Conservation (phyloP, 2,329 filamentous ascomycete species). For the Ophiostoma fasciatum region DNA sequence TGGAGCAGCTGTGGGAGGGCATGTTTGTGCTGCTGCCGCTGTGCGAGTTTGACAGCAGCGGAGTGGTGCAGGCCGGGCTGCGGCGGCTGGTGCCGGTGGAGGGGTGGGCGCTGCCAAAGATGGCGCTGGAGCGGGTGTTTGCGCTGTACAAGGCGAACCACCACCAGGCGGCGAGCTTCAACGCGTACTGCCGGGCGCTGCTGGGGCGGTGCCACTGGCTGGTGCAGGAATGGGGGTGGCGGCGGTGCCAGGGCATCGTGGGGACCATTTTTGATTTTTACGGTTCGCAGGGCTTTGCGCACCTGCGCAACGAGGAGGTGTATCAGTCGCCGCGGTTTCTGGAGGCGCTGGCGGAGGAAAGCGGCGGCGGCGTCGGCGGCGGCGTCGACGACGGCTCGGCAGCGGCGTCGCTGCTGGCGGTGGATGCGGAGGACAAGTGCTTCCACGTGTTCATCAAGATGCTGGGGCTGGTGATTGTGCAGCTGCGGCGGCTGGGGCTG, state of each 20-base stretch:
- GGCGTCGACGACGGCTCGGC: too few relatives aligned
- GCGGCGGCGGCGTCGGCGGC: too few relatives aligned
- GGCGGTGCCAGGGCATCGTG: slow-evolving; percentile 38
- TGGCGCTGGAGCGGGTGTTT: slow-evolving; percentile 41
- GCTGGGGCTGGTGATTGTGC: slow-evolving; percentile 40
- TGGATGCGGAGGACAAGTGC: slow-evolving; percentile 42
- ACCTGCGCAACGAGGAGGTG: slow-evolving; percentile 50
- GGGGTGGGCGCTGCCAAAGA: slow-evolving; percentile 46
- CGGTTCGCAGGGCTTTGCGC: slow-evolving; percentile 43
- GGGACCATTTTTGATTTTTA: slow-evolving; percentile 55
- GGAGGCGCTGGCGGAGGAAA: slow-evolving; percentile 37
- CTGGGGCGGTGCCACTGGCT: slow-evolving; percentile 48
- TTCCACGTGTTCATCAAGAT: slow-evolving; percentile 56
- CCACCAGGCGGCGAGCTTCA: slow-evolving; percentile 45
- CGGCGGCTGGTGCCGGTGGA: slow-evolving; percentile 29
- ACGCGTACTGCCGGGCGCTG: slow-evolving; percentile 46
- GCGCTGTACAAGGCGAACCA: slow-evolving; percentile 39
- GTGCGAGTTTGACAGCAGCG: slow-evolving; percentile 40
- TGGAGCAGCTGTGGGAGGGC: slow-evolving; percentile 43
- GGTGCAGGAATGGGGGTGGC: slow-evolving; percentile 52
- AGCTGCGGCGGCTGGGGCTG: slow-evolving; percentile 30
- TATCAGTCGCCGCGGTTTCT: slow-evolving; percentile 47
- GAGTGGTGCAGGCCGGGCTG: slow-evolving; percentile 28
- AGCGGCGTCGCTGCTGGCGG: neutral
- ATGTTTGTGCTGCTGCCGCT: slow-evolving; percentile 48